phyloP scores from a whole-genome alignment of 306 rosid genomes.

The Cyamopsis tetragonoloba region DNA sequence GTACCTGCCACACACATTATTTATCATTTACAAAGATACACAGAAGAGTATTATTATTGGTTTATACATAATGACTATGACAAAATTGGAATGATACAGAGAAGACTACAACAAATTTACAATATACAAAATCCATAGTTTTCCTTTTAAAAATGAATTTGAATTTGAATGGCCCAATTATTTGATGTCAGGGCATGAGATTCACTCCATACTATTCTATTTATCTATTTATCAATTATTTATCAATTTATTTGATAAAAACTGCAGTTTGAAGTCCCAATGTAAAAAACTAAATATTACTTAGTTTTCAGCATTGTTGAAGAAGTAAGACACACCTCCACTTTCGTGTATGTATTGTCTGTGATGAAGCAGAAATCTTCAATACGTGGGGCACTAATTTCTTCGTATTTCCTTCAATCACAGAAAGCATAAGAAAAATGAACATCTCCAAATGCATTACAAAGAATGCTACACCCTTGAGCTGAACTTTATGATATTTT shows the following conservation, averaged over 20 bases:
- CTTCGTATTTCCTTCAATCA: constrained; percentile 82
- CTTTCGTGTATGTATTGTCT: constrained; percentile 79
- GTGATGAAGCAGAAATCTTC: constrained; percentile 93
- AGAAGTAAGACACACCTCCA: constrained; percentile 51
- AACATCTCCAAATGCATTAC: constrained; percentile 6
- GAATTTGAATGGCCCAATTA: not conserved
- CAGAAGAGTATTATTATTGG: not conserved
- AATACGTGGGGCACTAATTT: constrained; percentile 72
- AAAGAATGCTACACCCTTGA: no score
- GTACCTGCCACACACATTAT: constrained; percentile 45
- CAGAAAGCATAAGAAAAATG: constrained; percentile 9
- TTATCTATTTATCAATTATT: no score
- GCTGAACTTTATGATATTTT: no score
- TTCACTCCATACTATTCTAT: no score
- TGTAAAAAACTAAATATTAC: not conserved
- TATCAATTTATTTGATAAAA: not conserved
- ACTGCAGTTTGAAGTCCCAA: not conserved
- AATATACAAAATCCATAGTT: not conserved
- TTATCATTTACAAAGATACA: not conserved
- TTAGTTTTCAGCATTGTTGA: not conserved
- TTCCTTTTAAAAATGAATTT: not conserved
- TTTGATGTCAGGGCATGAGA: not conserved
- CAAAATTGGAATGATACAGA: no score
- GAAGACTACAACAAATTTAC: no score
- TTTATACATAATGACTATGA: not conserved